phyloP scores from a whole-genome alignment of 106 monocot species.

The Posidonia australis region DNA sequence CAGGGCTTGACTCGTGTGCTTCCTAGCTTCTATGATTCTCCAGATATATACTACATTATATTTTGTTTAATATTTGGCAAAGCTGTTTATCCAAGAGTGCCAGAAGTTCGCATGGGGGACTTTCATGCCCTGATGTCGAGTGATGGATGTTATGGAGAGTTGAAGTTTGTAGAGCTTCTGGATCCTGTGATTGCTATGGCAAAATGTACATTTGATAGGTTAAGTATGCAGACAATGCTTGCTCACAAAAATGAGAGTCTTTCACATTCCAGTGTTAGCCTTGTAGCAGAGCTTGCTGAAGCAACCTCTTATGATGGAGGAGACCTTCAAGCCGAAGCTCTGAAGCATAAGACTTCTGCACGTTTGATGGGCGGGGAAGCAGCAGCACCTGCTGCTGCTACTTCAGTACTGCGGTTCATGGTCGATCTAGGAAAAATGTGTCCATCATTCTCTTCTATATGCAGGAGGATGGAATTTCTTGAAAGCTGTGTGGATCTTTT shows the following conservation, averaged over 20 bases:
- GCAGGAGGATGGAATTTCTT: constrained; percentile 80
- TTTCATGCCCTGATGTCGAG: constrained; percentile 88
- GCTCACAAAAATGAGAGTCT: constrained; percentile 66
- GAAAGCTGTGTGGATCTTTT: constrained; percentile 96
- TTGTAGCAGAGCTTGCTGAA: constrained; percentile 75
- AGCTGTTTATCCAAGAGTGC: constrained; percentile 84
- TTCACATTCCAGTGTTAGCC: constrained; percentile 51
- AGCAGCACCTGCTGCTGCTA: constrained; percentile 78
- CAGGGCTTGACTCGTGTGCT: constrained; percentile 67
- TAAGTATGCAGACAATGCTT: constrained; percentile 69
- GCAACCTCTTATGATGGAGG: constrained; percentile 44
- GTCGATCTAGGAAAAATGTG: constrained; percentile 95
- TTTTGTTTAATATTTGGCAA: constrained; percentile 97
- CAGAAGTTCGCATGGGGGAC: constrained; percentile 96
- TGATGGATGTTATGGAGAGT: constrained; percentile 76
- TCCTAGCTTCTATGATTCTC: constrained; percentile 95
- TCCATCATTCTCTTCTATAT: constrained; percentile 74
- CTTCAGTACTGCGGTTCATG: constrained; percentile 82
- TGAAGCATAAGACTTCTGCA: constrained; percentile 98
- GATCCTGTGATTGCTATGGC: constrained; percentile 88
- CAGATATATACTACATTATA: constrained; percentile 93
- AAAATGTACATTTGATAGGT: constrained; percentile 85
- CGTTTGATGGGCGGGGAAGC: constrained; percentile 96
- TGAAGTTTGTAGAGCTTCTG: constrained; percentile 85
- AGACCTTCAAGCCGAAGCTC: constrained; percentile 93